Base-by-base conservation (phyloP, 768 basidiomycete species). In the Multifurca ochricompacta region DNA sequence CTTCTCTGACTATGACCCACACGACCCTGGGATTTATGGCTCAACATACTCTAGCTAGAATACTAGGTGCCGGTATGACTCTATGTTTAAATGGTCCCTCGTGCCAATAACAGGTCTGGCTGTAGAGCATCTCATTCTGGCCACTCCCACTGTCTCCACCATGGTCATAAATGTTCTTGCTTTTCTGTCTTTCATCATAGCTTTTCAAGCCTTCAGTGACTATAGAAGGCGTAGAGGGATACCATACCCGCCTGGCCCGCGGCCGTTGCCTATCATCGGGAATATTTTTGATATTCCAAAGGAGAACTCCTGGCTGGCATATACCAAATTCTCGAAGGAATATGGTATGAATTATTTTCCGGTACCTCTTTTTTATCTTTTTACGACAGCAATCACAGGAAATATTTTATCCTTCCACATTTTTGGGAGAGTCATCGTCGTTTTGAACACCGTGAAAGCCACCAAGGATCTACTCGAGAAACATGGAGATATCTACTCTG, bases 401-500 rank as follows among this genome's bases (percentile, higher is more conserved):
- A 45, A 53, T 47, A n/a, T 53, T 37, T 6, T 53, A 2, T 53
- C 30, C 19, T 28, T 53, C 16, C 64, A 64, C 36, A 53, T 78
- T 19, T 64, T 81, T 27, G 71, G 74, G 14, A 73, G 74, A 52
- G 70, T 73, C 7, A 71, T 77, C 63, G 58, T 82, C 48, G 66
- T 83, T 48, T 64, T 82, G 35, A 79, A 74, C 62, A 73, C 72
- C 51, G 50, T 68, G 56, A 53, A 69, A 55, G 73, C 71, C 5
- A 70, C 73, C 25, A 69, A 70, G 8, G 77, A 76, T 52, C 65
- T 83, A n/a, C 68, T 83, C 28, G 79, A 80, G 35, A 78, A 73
- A 62, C 71, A 77, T 51, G 74, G 79, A 50, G 59, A 72, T 14
- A 77, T 35, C 18, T 57, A 47, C 27, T 52, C 56, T 5, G 51